phyloP scores from a whole-genome alignment of 306 rosid species.

The Cajanus cajan region DNA sequence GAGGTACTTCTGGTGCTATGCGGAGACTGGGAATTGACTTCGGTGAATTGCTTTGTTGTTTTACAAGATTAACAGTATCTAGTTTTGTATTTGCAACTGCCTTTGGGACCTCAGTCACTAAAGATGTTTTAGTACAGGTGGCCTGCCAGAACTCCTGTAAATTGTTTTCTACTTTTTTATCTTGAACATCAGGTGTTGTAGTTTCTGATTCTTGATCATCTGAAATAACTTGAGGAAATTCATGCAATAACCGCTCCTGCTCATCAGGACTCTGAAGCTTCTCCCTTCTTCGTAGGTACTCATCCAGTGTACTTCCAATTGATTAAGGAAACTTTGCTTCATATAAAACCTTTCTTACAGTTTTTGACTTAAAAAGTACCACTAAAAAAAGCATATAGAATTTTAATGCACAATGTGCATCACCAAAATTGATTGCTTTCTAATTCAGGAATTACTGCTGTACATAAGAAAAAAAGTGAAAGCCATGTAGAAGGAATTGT shows the following conservation, averaged over 20 bases:
- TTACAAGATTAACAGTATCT: constrained; percentile 29
- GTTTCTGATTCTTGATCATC: constrained; percentile 56
- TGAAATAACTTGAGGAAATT: constrained; percentile 63
- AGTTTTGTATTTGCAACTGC: constrained; percentile 41
- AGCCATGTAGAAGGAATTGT: constrained; percentile 4
- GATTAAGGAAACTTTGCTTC: constrained; percentile 53
- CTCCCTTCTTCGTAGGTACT: constrained; percentile 64
- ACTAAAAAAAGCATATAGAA: constrained; percentile 10
- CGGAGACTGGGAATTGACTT: constrained; percentile 39
- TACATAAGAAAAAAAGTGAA: not conserved
- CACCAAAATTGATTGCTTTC: not conserved
- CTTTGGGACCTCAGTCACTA: constrained; percentile 44
- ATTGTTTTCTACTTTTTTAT: constrained; percentile 33
- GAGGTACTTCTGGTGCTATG: constrained; percentile 44
- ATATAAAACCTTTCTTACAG: not conserved
- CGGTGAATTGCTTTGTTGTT: constrained; percentile 43
- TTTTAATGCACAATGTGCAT: not conserved
- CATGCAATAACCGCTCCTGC: constrained; percentile 59
- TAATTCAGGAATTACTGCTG: not conserved
- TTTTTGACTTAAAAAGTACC: not conserved
- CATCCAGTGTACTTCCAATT: constrained; percentile 53
- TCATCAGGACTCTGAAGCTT: constrained; percentile 68
- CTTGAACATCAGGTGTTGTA: constrained; percentile 31
- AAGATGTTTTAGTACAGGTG: constrained; percentile 40
- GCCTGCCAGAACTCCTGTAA: constrained; percentile 43